Base-by-base conservation (phyloP, 208 protist genomes). In the Trypanosoma mega region DNA sequence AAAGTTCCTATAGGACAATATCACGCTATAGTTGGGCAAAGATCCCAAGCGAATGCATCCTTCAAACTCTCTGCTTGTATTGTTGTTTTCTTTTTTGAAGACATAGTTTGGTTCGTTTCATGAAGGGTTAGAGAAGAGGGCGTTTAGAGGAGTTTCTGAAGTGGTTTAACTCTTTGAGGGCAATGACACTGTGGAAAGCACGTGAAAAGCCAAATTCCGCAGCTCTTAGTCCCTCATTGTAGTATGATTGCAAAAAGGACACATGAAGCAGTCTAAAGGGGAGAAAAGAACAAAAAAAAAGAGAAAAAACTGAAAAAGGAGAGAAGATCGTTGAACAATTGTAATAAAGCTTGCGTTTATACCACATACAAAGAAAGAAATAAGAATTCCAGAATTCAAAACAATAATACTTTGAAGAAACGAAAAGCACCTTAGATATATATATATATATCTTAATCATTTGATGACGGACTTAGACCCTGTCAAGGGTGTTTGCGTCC, bases 171-270 rank as follows among this genome's bases (percentile, higher is more conserved):
- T 81, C 75, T 81, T 41, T 72, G 56, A 81, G 63, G 57, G 75
- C 75, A 77, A 81, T 81, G 75, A 81, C 75, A 73, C 75, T 60
- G 65, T 55, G 33, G 45, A 65, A 61, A 46, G 61, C 27, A 44
- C 39, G 53, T n/a, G 23, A 16, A n/a, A 61, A 34, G 27, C 44
- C 39, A 43, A 50, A 49, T 46, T 57, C 49, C 26, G 34, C 68
- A 73, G 74, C 68, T 80, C 74, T 80, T 80, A 76, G 68, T 76
- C 68, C 48, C 71, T 64, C 68, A 63, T 73, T 53, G 3, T 1
- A 11, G 46, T 26, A 50, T 23, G 23, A 26, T 12, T 7, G 2
- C 21, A 14, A 2, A 50, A 27, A 26, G 12, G 46, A 50, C 12
- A 5, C 3, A 6, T 23, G 3, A 3, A 2, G 21, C 16, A 5